Conservation (phyloP, 2,329 filamentous ascomycete genomes). For the Fusarium annulatum region DNA sequence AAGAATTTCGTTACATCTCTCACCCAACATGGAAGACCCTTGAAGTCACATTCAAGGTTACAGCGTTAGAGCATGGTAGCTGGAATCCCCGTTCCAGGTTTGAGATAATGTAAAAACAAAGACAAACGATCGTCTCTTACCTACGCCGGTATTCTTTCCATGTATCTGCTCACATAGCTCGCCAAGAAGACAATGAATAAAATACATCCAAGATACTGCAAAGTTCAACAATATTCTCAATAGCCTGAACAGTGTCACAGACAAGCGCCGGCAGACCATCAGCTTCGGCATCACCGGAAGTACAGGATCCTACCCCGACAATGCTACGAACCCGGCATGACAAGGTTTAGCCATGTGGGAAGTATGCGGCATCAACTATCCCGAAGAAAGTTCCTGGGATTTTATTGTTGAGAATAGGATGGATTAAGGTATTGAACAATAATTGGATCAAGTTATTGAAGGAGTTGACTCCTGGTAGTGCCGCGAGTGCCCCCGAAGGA, state of each 20-base stretch:
- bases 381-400: conserved; percentile 1
- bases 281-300: conserved; percentile 53
- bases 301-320: conserved; percentile 48
- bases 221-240: conserved; percentile 49
- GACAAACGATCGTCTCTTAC: conserved; percentile 29
- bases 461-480: conserved; percentile 23
- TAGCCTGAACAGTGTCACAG: conserved; percentile 52
- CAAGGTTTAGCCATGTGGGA: conserved; percentile 53
- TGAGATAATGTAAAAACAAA: conserved; percentile 8
- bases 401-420: conserved; percentile 15
- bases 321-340: conserved; percentile 62
- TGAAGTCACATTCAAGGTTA: conserved; percentile 8
- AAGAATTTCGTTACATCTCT: conserved; percentile 16
- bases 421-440: conserved; percentile 23
- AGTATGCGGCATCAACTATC: conserved; percentile 49
- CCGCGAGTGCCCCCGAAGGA: conserved; percentile 30
- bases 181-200: not conserved
- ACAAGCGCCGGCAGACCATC: conserved; percentile 54
- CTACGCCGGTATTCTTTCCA: not conserved
- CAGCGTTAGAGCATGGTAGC: conserved; percentile 21
- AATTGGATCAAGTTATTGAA: conserved; percentile 43
- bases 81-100: conserved; percentile 23
- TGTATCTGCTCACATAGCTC: no score
- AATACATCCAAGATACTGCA: not conserved
- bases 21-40: conserved; percentile 18